Conservation (phyloP, 805 yeast genomes). For the Grigorovia transvaalensis region DNA sequence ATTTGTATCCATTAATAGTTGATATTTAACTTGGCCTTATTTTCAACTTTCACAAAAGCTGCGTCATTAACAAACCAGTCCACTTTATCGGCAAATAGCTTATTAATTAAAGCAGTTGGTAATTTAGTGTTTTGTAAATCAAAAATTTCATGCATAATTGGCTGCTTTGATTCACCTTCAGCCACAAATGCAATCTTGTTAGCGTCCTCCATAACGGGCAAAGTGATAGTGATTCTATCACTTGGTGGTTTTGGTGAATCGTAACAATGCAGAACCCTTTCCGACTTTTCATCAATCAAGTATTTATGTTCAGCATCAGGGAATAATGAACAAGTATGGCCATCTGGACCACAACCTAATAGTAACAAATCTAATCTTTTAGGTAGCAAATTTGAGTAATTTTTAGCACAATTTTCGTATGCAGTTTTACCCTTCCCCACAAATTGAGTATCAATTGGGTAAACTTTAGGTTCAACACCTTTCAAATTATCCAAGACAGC, state of each 20-base stretch:
- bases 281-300: slow-evolving; percentile 38
- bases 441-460: slow-evolving; percentile 55
- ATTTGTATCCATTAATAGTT: background rate
- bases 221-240: slow-evolving; percentile 80
- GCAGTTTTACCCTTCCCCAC: slow-evolving; percentile 45
- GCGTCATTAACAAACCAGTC: slow-evolving; percentile 76
- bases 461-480: slow-evolving; percentile 36
- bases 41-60: slow-evolving; percentile 41
- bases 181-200: slow-evolving; percentile 66
- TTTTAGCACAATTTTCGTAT: slow-evolving; percentile 47
- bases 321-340: slow-evolving; percentile 88
- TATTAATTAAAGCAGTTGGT: slow-evolving; percentile 72
- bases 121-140: slow-evolving; percentile 36
- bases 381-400: slow-evolving; percentile 54
- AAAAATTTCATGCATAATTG: slow-evolving; percentile 62
- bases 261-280: slow-evolving; percentile 50
- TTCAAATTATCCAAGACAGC: slow-evolving; percentile 46
- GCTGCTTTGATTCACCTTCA: slow-evolving; percentile 77
- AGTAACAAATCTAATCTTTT: slow-evolving; percentile 49
- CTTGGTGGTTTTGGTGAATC: slow-evolving; percentile 94
- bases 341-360: slow-evolving; percentile 92
- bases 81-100: slow-evolving; percentile 42
- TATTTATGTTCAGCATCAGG: slow-evolving; percentile 58
- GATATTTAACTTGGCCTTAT: background rate
- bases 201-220: slow-evolving; percentile 53